Evolutionary conservation across 148 eudicot genomes (phyloP), one percentile per base, ranked within the genome.

Genomic region (Euryodendron excelsum): DNA sequence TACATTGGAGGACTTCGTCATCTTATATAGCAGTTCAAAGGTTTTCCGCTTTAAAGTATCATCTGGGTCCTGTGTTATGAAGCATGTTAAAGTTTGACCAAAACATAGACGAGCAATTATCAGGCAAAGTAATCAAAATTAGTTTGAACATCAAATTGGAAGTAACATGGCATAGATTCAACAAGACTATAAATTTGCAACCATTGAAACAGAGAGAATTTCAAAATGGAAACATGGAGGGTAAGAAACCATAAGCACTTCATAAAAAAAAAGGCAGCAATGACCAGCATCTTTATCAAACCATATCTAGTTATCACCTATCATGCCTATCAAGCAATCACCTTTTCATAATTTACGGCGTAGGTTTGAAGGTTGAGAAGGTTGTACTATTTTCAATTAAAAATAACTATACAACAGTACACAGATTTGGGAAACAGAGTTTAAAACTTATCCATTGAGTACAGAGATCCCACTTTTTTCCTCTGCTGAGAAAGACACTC

Each of bases 31-130:
- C 61, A 96, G 87, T 67, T 96, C 97, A 89, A 96, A 96, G 30
- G 99, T 96, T 86, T 96, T 96, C 76, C 99, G 89, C 88, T 96
- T 96, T 62, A 96, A 88, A 62, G 99, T 91, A 85, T 96, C 98
- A 83, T 96, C 99, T 30, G 98, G 98, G 83, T 96, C 99, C 99
- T 96, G 93, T 63, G 80, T 71, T 30, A 78, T 8, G 30, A 76
- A 80, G 64, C 67, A 66, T 50, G 79, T 80, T 66, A 60, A 72
- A 78, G 25, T 79, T 83, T 31, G 44, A 69, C 17, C 20, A 33
- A 6, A 30, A 39, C 33, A 34, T 21, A n/a, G n/a, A n/a, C n/a
- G n/a, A n/a, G n/a, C n/a, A n/a, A n/a, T n/a, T n/a, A n/a, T n/a
- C n/a, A n/a, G n/a, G n/a, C n/a, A n/a, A n/a, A n/a, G n/a, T n/a